Evolutionary conservation across 1,139 yeast genomes (phyloP), one percentile per base, ranked within the genome.

Genomic region (Pichia sp.): DNA sequence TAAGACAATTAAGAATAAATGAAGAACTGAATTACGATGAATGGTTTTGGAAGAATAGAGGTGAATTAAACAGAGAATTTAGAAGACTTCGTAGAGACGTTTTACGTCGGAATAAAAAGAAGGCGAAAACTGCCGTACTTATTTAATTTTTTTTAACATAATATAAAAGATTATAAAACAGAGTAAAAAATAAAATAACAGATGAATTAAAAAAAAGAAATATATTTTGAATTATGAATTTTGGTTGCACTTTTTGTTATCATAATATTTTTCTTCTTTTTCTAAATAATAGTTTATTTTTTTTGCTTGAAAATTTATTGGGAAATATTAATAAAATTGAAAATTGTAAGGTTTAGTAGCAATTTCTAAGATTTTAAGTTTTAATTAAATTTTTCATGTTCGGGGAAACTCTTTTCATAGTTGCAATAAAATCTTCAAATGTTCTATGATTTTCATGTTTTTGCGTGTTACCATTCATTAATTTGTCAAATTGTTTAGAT

Each of bases 371-470:
- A 22, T 22, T 22, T 22, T 22, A 22, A 22, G 3, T 22, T 22
- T 55, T 63, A 67, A 56, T 61, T 57, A 22, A 84, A 79, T 72
- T 80, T 80, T 81, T 90, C 97, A 79, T 90, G 97, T 79, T 89
- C 96, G 75, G 96, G 90, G 96, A 90, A 63, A 90, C 96, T 82
- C 97, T 87, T 81, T 87, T 93, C 96, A 90, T 89, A 68, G 96
- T 88, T 68, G 88, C 89, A 73, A 90, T 81, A 82, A 90, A 90
- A 76, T 90, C 97, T 80, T 90, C 98, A 62, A 90, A 75, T 58
- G 95, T 81, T 81, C 96, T 87, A 62, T 85, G 82, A 58, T 80
- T 78, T 69, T 75, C 72, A 66, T 81, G 83, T 78, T 83, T 83
- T 59, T 76, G 67, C 70, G 84, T 77, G 75, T 84, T 82, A 75